These are phyloP conservation scores for Aspergillus sp. DNA, from an alignment of 2,329 filamentous ascomycete species.

Conservation along the genomic window DNA sequence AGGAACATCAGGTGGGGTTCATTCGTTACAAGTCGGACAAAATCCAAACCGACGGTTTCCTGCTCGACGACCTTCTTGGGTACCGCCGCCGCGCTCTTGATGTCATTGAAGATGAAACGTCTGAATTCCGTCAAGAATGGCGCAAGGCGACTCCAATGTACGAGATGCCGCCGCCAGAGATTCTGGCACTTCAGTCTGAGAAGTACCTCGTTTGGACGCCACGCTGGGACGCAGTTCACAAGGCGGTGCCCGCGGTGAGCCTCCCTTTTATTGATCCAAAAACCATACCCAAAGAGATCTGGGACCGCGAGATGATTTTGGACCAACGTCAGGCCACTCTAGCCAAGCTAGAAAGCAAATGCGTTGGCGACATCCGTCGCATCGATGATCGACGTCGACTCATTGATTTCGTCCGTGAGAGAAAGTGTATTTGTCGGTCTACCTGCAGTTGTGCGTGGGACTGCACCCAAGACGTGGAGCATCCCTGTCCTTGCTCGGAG, in stretches of 20 bases:
- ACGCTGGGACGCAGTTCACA: conserved; percentile 12
- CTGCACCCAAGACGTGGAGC: conserved; percentile 38
- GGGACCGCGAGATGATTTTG: conserved; percentile 32
- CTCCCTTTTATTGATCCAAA: conserved; percentile 34
- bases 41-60: conserved; percentile 19
- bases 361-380: conserved; percentile 40
- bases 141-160: conserved; percentile 34
- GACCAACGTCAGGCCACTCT: conserved; percentile 39
- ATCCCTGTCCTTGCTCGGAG: conserved; percentile 41
- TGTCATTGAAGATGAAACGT: conserved; percentile 29
- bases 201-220: conserved; percentile 39
- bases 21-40: conserved; percentile 30
- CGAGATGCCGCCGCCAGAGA: conserved; percentile 32
- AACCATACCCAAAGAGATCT: conserved; percentile 20
- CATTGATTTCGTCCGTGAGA: conserved; percentile 34
- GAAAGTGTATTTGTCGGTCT: conserved; percentile 42
- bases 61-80: conserved; percentile 31
- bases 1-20: conserved; percentile 35
- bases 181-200: conserved; percentile 40
- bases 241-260: conserved; percentile 21
- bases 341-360: conserved; percentile 40
- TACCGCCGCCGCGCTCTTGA: conserved; percentile 35
- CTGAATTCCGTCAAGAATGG: conserved; percentile 37
- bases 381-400: conserved; percentile 29
- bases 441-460: conserved; percentile 38